A percentile compares a stretch with the other conserved stretches of the same genome.
phyloP scores from a whole-genome alignment of 192 early-diverging fungal genomes.

The Linnemannia elongata region DNA sequence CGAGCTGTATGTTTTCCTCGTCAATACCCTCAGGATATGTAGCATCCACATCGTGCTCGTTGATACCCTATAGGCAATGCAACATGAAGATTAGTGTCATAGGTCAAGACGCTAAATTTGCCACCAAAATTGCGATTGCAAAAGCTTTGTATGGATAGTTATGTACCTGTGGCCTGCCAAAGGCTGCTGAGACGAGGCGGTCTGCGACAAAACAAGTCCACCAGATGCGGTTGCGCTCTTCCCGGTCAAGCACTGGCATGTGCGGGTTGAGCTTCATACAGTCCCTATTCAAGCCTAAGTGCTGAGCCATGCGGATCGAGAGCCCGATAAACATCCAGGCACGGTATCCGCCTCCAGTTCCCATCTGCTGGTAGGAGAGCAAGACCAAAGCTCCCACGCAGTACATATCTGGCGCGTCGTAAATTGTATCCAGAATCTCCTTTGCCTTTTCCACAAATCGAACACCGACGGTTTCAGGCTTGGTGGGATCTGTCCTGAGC shows the following conservation, averaged over 20 bases:
- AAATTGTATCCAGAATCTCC: constrained; percentile 43
- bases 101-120: not conserved
- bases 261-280: constrained; percentile 63
- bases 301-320: constrained; percentile 79
- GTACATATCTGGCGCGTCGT: constrained; percentile 42
- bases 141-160: not conserved
- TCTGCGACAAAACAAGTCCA: constrained; percentile 88
- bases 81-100: not conserved
- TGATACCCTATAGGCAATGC: constrained; percentile 49
- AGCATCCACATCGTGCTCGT: constrained; percentile 70
- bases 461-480: constrained; percentile 66
- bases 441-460: constrained; percentile 71
- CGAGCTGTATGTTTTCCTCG: constrained; percentile 46
- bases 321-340: constrained; percentile 62
- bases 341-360: constrained; percentile 63
- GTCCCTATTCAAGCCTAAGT: constrained; percentile 79
- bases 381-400: constrained; percentile 43
- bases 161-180: constrained; percentile 55
- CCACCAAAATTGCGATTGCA: too few species aligned
- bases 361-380: constrained; percentile 50
- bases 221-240: constrained; percentile 78
- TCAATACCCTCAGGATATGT: constrained; percentile 64
- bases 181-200: constrained; percentile 61
- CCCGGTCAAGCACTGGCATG: constrained; percentile 57
- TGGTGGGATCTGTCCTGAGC: constrained; percentile 54